Percentiles rank a stretch among this genome's conserved stretches.
These are phyloP conservation scores for Drechslerella stenobrocha DNA, from an alignment of 2,329 filamentous ascomycete species.

Conservation along the genomic window DNA sequence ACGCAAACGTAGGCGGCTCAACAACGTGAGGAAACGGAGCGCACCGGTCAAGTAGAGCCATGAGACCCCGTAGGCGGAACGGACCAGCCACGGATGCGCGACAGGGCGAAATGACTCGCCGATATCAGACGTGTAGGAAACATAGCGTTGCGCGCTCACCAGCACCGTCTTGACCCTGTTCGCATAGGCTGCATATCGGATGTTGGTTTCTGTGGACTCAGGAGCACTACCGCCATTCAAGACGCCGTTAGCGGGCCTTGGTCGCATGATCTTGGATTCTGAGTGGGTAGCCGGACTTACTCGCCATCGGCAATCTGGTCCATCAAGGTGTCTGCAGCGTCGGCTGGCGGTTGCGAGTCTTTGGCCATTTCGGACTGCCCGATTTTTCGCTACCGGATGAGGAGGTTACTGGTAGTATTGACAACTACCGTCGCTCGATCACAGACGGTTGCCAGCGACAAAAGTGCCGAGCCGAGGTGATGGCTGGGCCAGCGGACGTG, in stretches of 20 bases:
- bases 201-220: constrained; percentile 78
- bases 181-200: constrained; percentile 93
- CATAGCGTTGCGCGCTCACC: constrained; percentile 87
- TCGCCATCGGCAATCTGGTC: constrained; percentile 41
- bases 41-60: constrained; percentile 80
- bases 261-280: background rate
- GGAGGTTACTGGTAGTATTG: background rate
- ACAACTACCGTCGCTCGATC: background rate
- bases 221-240: constrained; percentile 5
- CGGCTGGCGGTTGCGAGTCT: background rate
- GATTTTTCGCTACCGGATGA: background rate
- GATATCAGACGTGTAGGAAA: constrained; percentile 74
- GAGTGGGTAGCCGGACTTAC: constrained; percentile 4
- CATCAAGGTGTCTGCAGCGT: constrained; percentile 16
- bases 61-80: constrained; percentile 80
- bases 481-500: background rate
- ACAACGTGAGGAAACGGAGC: background rate
- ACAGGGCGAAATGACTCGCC: constrained; percentile 94
- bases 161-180: constrained; percentile 83
- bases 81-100: constrained; percentile 80
- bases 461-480: background rate
- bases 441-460: background rate
- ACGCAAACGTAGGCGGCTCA: no score
- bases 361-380: constrained; percentile 10
- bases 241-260: background rate